Evolutionary conservation across 1,284 basidiomycete genomes (phyloP).

Genomic region (Baeospora myosura): DNA sequence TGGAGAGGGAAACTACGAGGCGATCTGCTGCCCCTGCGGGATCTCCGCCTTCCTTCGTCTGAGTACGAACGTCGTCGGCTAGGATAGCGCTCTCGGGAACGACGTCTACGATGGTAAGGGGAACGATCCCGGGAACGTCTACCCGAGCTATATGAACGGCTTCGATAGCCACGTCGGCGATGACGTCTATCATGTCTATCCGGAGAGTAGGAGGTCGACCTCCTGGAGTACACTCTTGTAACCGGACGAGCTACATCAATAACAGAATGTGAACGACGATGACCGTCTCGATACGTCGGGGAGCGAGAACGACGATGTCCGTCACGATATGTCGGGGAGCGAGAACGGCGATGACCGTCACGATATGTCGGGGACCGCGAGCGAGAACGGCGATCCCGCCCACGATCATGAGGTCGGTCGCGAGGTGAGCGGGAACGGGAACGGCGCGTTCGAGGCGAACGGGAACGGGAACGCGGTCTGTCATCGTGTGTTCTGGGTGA

Average conservation of each 20-base stretch:
- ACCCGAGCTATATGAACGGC: background rate
- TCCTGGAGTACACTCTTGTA: background rate
- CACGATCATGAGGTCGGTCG: conserved; percentile 8
- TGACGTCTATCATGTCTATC: background rate
- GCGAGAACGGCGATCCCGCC: conserved; percentile 7
- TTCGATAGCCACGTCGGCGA: background rate
- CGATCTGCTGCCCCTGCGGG: too few species aligned
- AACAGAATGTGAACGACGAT: too few species aligned
- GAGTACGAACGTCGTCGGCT: too few species aligned
- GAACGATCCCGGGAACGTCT: background rate
- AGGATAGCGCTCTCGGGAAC: background rate
- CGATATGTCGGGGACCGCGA: conserved; percentile 2
- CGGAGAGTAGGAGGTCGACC: background rate
- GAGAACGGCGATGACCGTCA: background rate
- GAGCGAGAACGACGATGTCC: too few species aligned
- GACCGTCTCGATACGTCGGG: too few species aligned
- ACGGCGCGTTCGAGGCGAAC: conserved; percentile 10
- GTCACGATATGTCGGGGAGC: too few species aligned
- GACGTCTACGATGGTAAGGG: background rate
- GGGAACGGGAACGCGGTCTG: conserved; percentile 14
- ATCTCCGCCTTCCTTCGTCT: too few species aligned
- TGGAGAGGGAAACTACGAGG: too few species aligned
- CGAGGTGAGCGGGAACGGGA: conserved; percentile 14
- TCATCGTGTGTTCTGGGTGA: background rate
- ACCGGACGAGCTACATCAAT: too few species aligned